phyloP scores from a whole-genome alignment of 2,329 filamentous ascomycete genomes.

The Ambrosiella cleistominuta region DNA sequence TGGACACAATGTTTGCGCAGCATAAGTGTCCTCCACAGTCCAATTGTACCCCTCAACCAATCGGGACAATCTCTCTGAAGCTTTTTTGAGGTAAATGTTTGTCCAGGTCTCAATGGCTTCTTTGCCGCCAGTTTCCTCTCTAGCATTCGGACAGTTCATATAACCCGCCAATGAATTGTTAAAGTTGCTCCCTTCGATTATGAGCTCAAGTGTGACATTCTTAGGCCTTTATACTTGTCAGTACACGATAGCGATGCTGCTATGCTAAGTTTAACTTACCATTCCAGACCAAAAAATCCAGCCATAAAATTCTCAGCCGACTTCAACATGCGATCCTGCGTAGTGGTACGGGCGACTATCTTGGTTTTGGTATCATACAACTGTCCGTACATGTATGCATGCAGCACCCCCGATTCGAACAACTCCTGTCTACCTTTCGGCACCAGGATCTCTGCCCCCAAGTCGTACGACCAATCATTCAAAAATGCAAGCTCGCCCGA shows the following conservation, averaged over 20 bases:
- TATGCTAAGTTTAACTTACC: slow-evolving; percentile 21
- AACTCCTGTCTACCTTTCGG: slow-evolving; percentile 56
- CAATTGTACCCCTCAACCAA: slow-evolving; percentile 43
- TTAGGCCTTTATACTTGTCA: slow-evolving; percentile 30
- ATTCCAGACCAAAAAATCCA: slow-evolving; percentile 61
- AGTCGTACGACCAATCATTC: slow-evolving; percentile 48
- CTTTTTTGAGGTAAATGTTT: slow-evolving; percentile 46
- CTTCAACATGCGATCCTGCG: slow-evolving; percentile 61
- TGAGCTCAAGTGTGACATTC: slow-evolving; percentile 54
- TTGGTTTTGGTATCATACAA: slow-evolving; percentile 57
- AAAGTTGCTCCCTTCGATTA: slow-evolving; percentile 44
- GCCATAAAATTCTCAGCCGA: slow-evolving; percentile 63
- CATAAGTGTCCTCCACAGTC: slow-evolving; percentile 45
- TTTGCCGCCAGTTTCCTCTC: slow-evolving; percentile 31
- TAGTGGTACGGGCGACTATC: slow-evolving; percentile 57
- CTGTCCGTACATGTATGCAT: slow-evolving; percentile 55
- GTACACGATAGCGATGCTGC: background rate
- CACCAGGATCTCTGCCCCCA: slow-evolving; percentile 55
- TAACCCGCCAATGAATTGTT: slow-evolving; percentile 59
- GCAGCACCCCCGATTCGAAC: slow-evolving; percentile 48
- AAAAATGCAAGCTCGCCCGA: slow-evolving; percentile 46
- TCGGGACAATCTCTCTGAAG: slow-evolving; percentile 39
- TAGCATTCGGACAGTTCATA: slow-evolving; percentile 46
- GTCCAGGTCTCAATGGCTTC: slow-evolving; percentile 43
- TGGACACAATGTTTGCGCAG: slow-evolving; percentile 54